Conservation (phyloP, 495 filamentous ascomycete genomes). For the Penicillium antarcticum region DNA sequence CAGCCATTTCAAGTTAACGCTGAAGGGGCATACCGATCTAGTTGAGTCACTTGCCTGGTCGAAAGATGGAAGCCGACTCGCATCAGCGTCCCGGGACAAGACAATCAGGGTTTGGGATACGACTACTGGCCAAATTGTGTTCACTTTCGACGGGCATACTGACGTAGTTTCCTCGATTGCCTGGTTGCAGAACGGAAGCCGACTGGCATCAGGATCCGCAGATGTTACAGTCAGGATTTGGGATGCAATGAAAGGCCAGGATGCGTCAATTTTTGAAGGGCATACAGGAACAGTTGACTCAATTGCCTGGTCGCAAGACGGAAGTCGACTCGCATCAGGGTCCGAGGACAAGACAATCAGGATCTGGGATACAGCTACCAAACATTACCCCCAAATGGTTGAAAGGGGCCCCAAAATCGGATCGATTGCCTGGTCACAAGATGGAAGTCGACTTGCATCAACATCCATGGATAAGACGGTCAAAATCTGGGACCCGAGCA, state of each 20-base stretch:
- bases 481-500: slow-evolving; percentile 24
- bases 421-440: slow-evolving; percentile 26
- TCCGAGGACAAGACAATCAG: slow-evolving; percentile 6
- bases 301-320: slow-evolving; percentile 23
- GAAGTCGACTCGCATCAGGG: slow-evolving; percentile 15
- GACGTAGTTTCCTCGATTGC: background rate
- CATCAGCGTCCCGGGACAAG: slow-evolving; percentile 4
- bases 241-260: slow-evolving; percentile 20
- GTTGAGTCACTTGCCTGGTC: slow-evolving; percentile 2
- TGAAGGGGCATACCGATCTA: background rate
- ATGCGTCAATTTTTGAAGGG: background rate
- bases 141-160: slow-evolving; percentile 29
- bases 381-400: no score
- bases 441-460: slow-evolving; percentile 31
- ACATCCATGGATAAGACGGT: slow-evolving; percentile 26
- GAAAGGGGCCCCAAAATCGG: slow-evolving; percentile 5
- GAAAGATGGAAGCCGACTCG: slow-evolving; percentile 9
- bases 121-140: slow-evolving; percentile 58
- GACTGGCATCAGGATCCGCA: slow-evolving; percentile 26
- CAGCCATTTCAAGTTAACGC: background rate
- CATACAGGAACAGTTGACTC: slow-evolving; percentile 14
- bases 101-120: slow-evolving; percentile 47
- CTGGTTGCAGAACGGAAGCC: slow-evolving; percentile 29
- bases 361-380: slow-evolving; percentile 11
- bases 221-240: slow-evolving; percentile 29